A percentile compares a stretch with the other conserved stretches of the same genome.
phyloP scores from a whole-genome alignment of 2,329 filamentous ascomycete genomes.

The Pseudocercospora crystallina region DNA sequence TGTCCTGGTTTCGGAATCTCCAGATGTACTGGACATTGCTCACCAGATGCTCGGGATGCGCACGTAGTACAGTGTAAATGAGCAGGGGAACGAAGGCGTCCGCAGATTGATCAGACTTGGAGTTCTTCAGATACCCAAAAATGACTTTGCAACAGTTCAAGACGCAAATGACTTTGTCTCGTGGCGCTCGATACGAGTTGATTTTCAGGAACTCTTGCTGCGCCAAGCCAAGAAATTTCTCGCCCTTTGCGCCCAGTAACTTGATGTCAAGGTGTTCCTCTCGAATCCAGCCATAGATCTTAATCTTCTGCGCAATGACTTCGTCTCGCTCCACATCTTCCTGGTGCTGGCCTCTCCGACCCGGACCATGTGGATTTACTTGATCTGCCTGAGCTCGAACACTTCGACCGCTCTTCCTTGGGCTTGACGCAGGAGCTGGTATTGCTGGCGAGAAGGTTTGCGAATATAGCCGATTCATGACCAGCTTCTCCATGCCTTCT shows the following conservation, averaged over 20 bases:
- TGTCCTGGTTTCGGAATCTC: conserved; percentile 95
- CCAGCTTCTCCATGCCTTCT: conserved; percentile 98
- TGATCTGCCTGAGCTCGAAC: conserved; percentile 42
- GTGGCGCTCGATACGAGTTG: conserved; percentile 91
- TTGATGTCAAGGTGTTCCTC: conserved; percentile 94
- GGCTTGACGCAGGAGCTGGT: conserved; percentile 70
- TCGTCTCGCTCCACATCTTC: conserved; percentile 97
- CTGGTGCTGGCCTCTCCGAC: conserved; percentile 91
- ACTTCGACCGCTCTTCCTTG: conserved; percentile 66
- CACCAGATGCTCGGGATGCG: conserved; percentile 91
- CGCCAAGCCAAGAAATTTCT: conserved; percentile 81
- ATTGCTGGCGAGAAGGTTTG: conserved; percentile 98
- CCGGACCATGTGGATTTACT: conserved; percentile 61
- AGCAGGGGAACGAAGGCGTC: conserved; percentile 94
- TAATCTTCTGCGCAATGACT: conserved; percentile 92
- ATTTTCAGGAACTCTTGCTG: conserved; percentile 96
- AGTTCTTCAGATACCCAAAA: conserved; percentile 88
- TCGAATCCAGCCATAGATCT: conserved; percentile 91
- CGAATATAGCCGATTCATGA: conserved; percentile 95
- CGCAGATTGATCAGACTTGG: conserved; percentile 89
- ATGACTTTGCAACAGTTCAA: conserved; percentile 99
- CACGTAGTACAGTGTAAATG: conserved; percentile 92
- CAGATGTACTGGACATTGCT: conserved; percentile 98
- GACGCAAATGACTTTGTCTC: conserved; percentile 98
- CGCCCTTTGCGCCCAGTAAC: conserved; percentile 78